A percentile compares a stretch with the other conserved stretches of the same genome.
phyloP scores from a whole-genome alignment of 441 rosid genomes.

The Cnidoscolus chayamansa region DNA sequence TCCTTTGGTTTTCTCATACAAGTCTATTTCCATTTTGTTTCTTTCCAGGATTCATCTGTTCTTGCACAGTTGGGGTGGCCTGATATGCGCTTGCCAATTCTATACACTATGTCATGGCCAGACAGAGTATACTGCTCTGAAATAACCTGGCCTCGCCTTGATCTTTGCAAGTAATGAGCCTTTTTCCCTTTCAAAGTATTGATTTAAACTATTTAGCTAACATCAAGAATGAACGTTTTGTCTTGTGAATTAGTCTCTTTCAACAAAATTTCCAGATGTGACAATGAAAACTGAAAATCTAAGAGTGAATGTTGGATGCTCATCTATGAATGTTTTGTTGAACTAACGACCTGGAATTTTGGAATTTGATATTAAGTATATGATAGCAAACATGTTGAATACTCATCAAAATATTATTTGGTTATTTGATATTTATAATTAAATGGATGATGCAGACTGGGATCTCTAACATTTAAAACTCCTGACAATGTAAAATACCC shows the following conservation, averaged over 20 bases:
- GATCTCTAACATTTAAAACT: conserved; percentile 77
- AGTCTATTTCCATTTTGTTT: conserved; percentile 10
- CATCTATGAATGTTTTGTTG: neutral
- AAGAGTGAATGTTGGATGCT: too few relatives aligned
- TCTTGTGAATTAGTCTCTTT: conserved; percentile 5
- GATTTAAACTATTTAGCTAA: neutral
- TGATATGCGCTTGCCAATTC: conserved; percentile 88
- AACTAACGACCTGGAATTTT: neutral
- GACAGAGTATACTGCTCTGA: conserved; percentile 90
- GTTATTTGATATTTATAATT: neutral
- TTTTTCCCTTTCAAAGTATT: conserved; percentile 5
- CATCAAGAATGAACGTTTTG: too few relatives aligned
- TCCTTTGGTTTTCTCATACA: conserved; percentile 14
- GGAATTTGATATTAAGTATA: neutral
- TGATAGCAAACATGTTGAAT: neutral
- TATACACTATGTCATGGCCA: conserved; percentile 95
- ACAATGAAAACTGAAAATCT: too few relatives aligned
- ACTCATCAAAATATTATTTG: neutral
- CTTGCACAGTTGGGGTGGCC: conserved; percentile 96
- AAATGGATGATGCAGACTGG: conserved; percentile 50
- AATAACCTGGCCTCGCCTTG: conserved; percentile 91
- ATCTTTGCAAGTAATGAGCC: conserved; percentile 74
- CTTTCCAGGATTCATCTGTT: conserved; percentile 79
- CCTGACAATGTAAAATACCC: conserved; percentile 90
- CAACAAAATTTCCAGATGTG: neutral